Evolutionary conservation across 768 basidiomycete species (phyloP), one percentile per base, ranked within the genome.

Genomic region (Naganishia vaughanmartiniae): DNA sequence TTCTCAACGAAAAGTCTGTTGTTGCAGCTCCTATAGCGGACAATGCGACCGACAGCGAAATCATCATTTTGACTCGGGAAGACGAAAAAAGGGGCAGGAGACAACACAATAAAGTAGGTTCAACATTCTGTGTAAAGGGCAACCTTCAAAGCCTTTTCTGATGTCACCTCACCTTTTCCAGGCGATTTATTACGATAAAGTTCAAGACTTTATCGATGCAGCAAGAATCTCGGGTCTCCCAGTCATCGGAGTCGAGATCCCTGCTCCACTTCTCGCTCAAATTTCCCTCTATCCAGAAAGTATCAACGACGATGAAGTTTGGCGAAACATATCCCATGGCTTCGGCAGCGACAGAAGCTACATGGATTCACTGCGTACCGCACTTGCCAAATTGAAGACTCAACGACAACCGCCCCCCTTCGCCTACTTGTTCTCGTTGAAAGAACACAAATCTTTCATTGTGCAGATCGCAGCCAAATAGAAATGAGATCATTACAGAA

Each of bases 121-220:
- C 72, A 15, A 71, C 75, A 74, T 21, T 75, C 71, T 76, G 28
- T 68, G 73, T 67, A 7, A 6, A 2, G 31, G 19, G 15, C 0
- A n/a, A 31, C 21, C 53, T 45, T 24, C 6, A 15, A 21, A 15
- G 24, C 12, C 6, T 24, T 4, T 46, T 46, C 53, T 63, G 17
- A 28, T 17, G 10, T 21, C 34, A 36, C 34, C 24, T n/a, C 26
- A 4, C 26, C 30, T 28, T 36, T 11, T n/a, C 4, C 57, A 78
- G 75, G 70, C 75, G 19, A 76, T 80, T 17, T 80, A 75, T 55
- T 76, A 74, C 48, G 77, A 78, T 14, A 78, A 76, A 70, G 78
- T 76, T 15, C 69, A 73, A 34, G 80, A 79, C 4, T 81, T 79
- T 65, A 73, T 75, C 11, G 48, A 67, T 12, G 51, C 68, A 33